Base-by-base conservation (phyloP, 768 basidiomycete genomes). In the Termitomyces sp. region DNA sequence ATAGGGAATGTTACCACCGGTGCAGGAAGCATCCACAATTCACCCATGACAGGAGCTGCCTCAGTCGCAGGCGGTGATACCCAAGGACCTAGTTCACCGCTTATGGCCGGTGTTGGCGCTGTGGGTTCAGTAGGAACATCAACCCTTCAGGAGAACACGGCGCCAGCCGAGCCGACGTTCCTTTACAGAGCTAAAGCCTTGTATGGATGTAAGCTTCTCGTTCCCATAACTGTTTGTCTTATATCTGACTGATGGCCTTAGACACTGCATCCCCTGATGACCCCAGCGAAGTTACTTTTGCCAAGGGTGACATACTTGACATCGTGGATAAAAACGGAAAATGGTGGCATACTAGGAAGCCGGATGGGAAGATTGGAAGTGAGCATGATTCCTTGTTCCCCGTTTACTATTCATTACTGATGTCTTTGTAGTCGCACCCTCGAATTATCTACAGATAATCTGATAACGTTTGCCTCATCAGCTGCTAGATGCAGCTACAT, bases 241-340 rank as follows among this genome's bases (percentile, higher is more conserved):
- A 59, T 46, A 58, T 50, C 34, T 70, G 30, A 74, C 62, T 55
- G 41, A 18, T 4, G 51, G 64, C 63, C 41, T 73, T 73, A 98
- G 96, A 99, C 76, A 84, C 83, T 51, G 96, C 95, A n/a, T 93
- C 91, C 2, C 78, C 90, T 31, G 95, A 98, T 58, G 97, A 99
- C 71, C 92, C 95, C 13, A 97, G 92, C 68, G 97, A 99, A 74
- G 89, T 99, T 42, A 91, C 92, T 50, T 98, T 99, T 73, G 68
- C 76, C 54, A 98, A 98, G 72, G 93, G 94, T 55, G 96, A 98
- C 68, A 78, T 93, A 42, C 82, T 98, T 62, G 94, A 97, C 62
- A 89, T 98, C 56, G 72, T 95, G 58, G 95, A 98, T 74, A 94
- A 93, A 73, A 85, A 91, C 66, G 91, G 91, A 52, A 92, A 93